Base-by-base conservation (phyloP, 1,139 yeast genomes). In the Kodamaea plutei region DNA sequence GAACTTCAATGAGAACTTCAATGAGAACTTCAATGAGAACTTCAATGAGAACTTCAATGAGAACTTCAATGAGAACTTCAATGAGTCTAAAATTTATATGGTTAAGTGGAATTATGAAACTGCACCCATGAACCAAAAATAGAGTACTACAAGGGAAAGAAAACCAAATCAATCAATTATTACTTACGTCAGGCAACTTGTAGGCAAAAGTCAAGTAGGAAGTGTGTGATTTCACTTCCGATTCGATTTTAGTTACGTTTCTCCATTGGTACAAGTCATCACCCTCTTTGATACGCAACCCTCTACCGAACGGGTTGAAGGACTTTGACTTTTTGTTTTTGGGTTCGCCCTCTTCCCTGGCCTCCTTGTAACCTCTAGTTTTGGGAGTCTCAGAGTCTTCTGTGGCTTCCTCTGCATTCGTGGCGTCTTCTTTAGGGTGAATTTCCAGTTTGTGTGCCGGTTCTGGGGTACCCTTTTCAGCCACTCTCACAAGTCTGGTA, bases 131-230 rank as follows among this genome's bases (percentile, higher is more conserved):
- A n/a, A n/a, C n/a, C n/a, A n/a, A n/a, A n/a, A n/a, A n/a, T n/a
- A n/a, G n/a, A n/a, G n/a, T n/a, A n/a, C n/a, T n/a, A n/a, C n/a
- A n/a, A n/a, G n/a, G n/a, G n/a, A n/a, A n/a, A n/a, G n/a, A n/a
- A n/a, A n/a, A n/a, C n/a, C n/a, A n/a, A n/a, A n/a, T n/a, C n/a
- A n/a, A n/a, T n/a, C n/a, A n/a, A n/a, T n/a, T n/a, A n/a, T n/a
- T n/a, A n/a, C n/a, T n/a, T 9, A 14, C 24, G 14, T 29, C 27
- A 8, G 45, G 48, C 11, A 59, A 47, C 41, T 64, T 67, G 39
- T 58, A 68, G 20, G 98, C 99, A 71, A 93, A 93, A 2, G 96
- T 87, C 51, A 93, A 64, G 52, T 87, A 93, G 1, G 96, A 87
- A 0, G 99, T 93, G 46, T 93, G 99, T 14, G 89, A 82, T 59